Evolutionary conservation across 2,329 filamentous ascomycete genomes (phyloP), one percentile per base, ranked within the genome.

Genomic region (Dendrostoma leiphaemia): DNA sequence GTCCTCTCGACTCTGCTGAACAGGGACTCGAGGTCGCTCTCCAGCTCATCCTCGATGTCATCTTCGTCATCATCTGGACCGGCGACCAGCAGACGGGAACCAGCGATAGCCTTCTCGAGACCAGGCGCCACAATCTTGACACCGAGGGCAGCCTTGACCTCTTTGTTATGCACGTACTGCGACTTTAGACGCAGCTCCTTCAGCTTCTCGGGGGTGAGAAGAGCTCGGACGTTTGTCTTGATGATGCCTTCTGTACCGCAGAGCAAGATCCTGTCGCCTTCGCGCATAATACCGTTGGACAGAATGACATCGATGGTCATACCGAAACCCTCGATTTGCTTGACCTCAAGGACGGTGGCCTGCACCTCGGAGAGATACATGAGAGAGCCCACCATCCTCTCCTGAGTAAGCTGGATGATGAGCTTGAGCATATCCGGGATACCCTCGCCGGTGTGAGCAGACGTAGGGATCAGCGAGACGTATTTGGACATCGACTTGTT

Each of bases 301-400:
- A 99, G 76, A 63, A 99, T 88, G 60, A 99, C 93, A 69, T 99
- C 94, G 64, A 99, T 97, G 43, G 94, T 99, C 72, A 96, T 99
- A 69, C 94, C 94, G 60, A 99, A 91, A 74, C 94, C 95, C 72
- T 99, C 94, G 59, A 99, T 97, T 46, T 96, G 90, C 84, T 99
- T 99, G 72, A 99, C 94, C 77, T 99, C 94, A 38, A 99, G 86
- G 47, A 99, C 93, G 7, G 94, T 99, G 71, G 91, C 94, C 74
- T 99, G 92, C 24, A 97, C 91, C 74, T 99, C 94, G 29, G 92
- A 94, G 54, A 99, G 83, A 71, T 99, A 99, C 94, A 99, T 99
- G 64, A 99, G 84, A 61, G 91, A 90, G 64, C 88, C 90, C 43
- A 94, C 93, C 91, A 99, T 97, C 65, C 94, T 89, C 76, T 97